Evolutionary conservation across 768 basidiomycete genomes (phyloP).

Genomic region (Lyophyllum atratum): DNA sequence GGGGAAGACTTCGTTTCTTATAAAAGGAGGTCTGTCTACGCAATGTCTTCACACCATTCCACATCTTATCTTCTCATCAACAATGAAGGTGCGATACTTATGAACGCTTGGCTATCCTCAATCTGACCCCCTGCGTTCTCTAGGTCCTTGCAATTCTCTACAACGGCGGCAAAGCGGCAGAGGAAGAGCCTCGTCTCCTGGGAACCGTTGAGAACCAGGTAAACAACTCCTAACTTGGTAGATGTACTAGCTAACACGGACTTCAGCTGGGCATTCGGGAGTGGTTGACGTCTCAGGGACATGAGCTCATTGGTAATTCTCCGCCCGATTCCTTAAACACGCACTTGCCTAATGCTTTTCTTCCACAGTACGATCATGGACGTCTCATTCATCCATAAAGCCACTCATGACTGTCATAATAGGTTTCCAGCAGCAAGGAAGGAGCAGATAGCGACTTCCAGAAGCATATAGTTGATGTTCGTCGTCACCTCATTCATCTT

Average conservation of each 20-base stretch:
- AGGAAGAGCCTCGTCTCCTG: conserved; percentile 71
- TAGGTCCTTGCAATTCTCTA: conserved; percentile 78
- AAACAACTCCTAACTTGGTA: conserved; percentile 8
- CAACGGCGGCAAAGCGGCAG: conserved; percentile 64
- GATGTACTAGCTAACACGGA: conserved; percentile 4
- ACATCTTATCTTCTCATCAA: conserved; percentile 1
- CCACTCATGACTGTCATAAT: conserved; percentile 1
- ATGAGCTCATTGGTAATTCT: conserved; percentile 68
- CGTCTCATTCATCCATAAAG: background rate
- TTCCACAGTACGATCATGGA: conserved; percentile 6
- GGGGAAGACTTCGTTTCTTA: background rate
- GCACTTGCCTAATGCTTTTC: background rate
- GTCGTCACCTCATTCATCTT: conserved; percentile 23
- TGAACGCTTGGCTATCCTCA: background rate
- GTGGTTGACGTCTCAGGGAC: conserved; percentile 72
- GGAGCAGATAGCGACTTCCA: conserved; percentile 80
- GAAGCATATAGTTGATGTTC: conserved; percentile 77
- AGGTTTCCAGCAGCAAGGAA: conserved; percentile 84
- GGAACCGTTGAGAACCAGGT: conserved; percentile 84
- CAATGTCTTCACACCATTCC: background rate
- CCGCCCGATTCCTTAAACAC: background rate
- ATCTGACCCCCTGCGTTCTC: background rate
- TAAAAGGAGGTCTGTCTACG: conserved; percentile 2
- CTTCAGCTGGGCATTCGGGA: conserved; percentile 68
- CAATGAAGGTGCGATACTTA: conserved; percentile 43